Conservation (phyloP, 176 grass and related monocot genomes). For the Cenchrus americanus region DNA sequence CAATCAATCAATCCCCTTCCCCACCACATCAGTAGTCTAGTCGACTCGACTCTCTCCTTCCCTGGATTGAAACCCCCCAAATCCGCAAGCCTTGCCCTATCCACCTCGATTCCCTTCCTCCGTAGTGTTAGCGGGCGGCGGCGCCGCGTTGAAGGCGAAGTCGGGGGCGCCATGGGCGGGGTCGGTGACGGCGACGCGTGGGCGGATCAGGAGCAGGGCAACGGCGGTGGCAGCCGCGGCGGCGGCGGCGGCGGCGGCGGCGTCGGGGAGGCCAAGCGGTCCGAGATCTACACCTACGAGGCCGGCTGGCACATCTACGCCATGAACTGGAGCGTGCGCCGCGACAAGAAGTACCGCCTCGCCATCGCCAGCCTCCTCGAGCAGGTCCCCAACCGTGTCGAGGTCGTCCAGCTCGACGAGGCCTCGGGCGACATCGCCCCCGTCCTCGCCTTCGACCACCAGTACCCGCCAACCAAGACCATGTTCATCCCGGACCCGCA, state of each 20-base stretch:
- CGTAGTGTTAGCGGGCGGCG: background rate
- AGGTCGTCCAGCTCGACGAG: constrained; percentile 97
- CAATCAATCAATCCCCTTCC: background rate
- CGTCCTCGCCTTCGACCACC: constrained; percentile 91
- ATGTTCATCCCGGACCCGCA: constrained; percentile 98
- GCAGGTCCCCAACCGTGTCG: constrained; percentile 74
- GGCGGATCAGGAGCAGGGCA: constrained; percentile 54
- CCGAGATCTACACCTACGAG: constrained; percentile 99
- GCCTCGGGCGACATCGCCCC: constrained; percentile 90
- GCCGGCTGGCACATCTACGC: constrained; percentile 94
- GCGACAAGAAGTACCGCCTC: constrained; percentile 96
- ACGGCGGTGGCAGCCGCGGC: constrained; percentile 15
- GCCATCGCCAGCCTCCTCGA: constrained; percentile 92
- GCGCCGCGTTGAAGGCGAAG: background rate
- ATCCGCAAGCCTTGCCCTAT: constrained; percentile 29
- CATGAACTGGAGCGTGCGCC: constrained; percentile 99
- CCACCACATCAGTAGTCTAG: background rate
- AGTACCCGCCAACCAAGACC: constrained; percentile 90
- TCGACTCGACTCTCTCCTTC: background rate
- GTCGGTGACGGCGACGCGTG: constrained; percentile 44
- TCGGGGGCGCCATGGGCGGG: constrained; percentile 47
- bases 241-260: constrained; percentile 47
- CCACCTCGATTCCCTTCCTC: constrained; percentile 17
- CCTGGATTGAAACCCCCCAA: constrained; percentile 16
- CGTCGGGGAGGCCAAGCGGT: constrained; percentile 82